Evolutionary conservation across 805 yeast genomes (phyloP).

Genomic region (Gaillardinia entomophila): DNA sequence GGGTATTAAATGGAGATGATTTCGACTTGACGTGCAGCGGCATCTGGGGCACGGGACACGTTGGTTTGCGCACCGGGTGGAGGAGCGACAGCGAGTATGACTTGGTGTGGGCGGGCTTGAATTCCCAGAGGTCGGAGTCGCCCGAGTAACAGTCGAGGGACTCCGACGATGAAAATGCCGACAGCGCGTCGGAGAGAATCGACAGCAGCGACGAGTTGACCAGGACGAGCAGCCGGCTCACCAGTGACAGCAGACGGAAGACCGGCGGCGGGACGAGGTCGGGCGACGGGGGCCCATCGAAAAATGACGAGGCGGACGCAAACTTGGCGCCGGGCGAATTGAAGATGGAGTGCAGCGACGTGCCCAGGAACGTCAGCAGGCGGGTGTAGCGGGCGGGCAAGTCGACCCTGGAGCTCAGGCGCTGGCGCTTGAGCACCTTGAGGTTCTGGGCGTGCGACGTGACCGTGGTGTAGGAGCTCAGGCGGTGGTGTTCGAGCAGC

Average conservation of each 20-base stretch:
- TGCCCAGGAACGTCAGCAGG: neutral
- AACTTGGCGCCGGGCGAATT: conserved; percentile 3
- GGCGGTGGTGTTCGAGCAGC: neutral
- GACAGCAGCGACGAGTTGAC: conserved; percentile 27
- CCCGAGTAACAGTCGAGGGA: conserved; percentile 22
- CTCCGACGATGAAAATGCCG: conserved; percentile 24
- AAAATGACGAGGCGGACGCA: conserved; percentile 4
- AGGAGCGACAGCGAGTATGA: conserved; percentile 3
- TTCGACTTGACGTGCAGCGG: conserved; percentile 2
- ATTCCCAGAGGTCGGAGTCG: conserved; percentile 11
- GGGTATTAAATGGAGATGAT: neutral
- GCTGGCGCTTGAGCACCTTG: conserved; percentile 28
- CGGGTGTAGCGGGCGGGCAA: neutral
- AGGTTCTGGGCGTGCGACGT: conserved; percentile 20
- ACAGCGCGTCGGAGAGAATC: conserved; percentile 17
- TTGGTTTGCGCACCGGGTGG: conserved; percentile 10
- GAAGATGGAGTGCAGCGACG: conserved; percentile 3
- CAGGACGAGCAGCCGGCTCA: conserved; percentile 17
- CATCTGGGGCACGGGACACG: conserved; percentile 7
- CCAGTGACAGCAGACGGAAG: conserved; percentile 10
- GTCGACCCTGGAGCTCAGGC: conserved; percentile 10
- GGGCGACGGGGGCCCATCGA: neutral
- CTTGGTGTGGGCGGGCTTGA: neutral
- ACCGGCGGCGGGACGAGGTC: conserved; percentile 8
- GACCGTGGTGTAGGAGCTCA: conserved; percentile 20